Evolutionary conservation across 768 basidiomycete species (phyloP), one percentile per base, ranked within the genome.

Genomic region (Pulveroboletus sp.): DNA sequence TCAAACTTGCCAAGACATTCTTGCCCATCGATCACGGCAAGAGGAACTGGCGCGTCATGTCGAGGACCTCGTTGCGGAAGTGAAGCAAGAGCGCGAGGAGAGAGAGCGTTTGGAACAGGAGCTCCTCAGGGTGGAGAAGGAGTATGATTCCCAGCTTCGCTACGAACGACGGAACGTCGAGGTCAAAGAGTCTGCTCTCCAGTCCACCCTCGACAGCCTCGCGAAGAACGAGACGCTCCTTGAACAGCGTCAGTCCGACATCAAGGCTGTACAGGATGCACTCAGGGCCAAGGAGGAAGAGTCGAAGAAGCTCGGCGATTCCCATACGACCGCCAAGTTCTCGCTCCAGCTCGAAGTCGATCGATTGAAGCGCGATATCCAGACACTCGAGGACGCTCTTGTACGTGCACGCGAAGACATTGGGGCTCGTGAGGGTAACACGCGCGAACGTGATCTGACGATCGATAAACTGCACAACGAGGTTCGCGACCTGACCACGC

Each of bases 271-370:
- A 3, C 89, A 96, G 60, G 68, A 67, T 7, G 84, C 84, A 0
- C 71, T 96, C n/a, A 78, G 81, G 55, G 67, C 73, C 1, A 67
- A 89, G 41, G 92, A 96, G 61, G 72, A 76, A 27, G 90, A 93
- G 66, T 82, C 83, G 21, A 84, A 85, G 69, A 77, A 82, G 50
- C 76, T 85, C 0, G 94, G 94, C 18, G 91, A 95, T 69, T 82
- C 84, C 11, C 87, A 88, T 60, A 86, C 86, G 0, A 85, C 83
- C 3, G 86, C 92, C 21, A 76, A 83, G 39, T 90, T 92, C 72
- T 89, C 89, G 0, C 71, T 97, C 30, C 90, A 96, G 65, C 78
- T 97, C 17, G 94, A 99, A 67, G 75, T 89, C 1, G 95, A 97
- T 55, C 73, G 92, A 3, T 70, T 93, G 43, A 85, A 85, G 65